Base-by-base conservation (phyloP, 116 monocot species). In the Papilionanthe hybrid region DNA sequence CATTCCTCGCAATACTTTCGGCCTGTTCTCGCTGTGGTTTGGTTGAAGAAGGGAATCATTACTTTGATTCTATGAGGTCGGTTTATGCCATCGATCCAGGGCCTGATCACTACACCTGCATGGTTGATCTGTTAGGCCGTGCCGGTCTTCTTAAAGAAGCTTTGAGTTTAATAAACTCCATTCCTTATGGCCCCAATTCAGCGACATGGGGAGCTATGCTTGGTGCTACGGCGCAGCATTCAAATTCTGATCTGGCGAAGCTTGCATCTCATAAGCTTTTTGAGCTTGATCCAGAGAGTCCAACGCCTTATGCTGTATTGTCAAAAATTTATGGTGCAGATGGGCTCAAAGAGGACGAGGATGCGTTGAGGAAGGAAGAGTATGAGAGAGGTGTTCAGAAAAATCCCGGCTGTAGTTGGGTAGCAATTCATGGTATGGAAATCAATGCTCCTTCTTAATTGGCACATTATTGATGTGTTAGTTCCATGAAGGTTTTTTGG, bases 51-150 rank as follows among this genome's bases (percentile, higher is more conserved):
- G 92, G 92, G 15, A 81, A 84, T 53, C 37, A 65, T 20, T 84
- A 83, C 80, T 92, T 92, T 77, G 78, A 86, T 75, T 86, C 45
- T 11, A 92, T 92, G 92, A 37, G 56, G 8, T 65, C 86, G 76
- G 80, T 18, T 41, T 86, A 84, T 81, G 78, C 83, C 11, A 81
- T 92, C 42, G 81, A 86, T 50, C 92, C 92, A 76, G 78, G 82
- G 47, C 86, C 78, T 15, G 89, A 89, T 79, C 92, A 92, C 77
- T 92, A 87, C 77, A 86, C 89, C 28, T 92, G 92, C 71, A 89
- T 88, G 87, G 87, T 92, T 77, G 89, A 92, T 81, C 84, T 92
- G 58, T 80, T 92, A 18, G 92, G 92, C 7, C 84, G 92, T 74
- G 82, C 89, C 9, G 89, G 92, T 28, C 77, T 86, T 47, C 84